phyloP scores from a whole-genome alignment of 2,329 filamentous ascomycete species.

The Colletotrichum horii region DNA sequence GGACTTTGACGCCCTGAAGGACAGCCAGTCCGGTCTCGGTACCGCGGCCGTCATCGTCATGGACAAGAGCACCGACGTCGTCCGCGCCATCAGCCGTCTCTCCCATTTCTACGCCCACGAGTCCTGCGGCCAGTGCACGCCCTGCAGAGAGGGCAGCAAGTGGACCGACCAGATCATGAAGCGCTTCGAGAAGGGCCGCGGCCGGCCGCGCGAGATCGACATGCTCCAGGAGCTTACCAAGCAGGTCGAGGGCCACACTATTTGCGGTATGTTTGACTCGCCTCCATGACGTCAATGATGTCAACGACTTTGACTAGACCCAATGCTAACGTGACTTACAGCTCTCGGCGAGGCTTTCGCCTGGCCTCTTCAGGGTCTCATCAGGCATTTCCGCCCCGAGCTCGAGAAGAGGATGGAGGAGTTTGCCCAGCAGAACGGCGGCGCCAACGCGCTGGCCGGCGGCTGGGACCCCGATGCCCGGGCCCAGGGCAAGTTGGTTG shows the following conservation, averaged over 20 bases:
- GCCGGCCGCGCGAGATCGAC: constrained; percentile 91
- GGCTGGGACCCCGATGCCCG: constrained; percentile 82
- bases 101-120: constrained; percentile 99
- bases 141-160: constrained; percentile 98
- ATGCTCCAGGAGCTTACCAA: constrained; percentile 99
- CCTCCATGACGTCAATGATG: not conserved
- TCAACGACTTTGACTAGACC: not conserved
- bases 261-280: constrained; percentile 73
- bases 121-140: constrained; percentile 97
- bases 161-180: constrained; percentile 99
- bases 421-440: constrained; percentile 75
- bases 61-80: constrained; percentile 97
- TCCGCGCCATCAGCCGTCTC: constrained; percentile 90
- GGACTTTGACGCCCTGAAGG: constrained; percentile 99
- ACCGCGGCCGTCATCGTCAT: constrained; percentile 98
- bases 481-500: constrained; percentile 81
- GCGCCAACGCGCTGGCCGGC: constrained; percentile 74
- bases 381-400: constrained; percentile 97
- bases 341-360: constrained; percentile 96
- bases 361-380: constrained; percentile 97
- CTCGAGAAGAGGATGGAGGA: constrained; percentile 89
- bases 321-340: constrained; percentile 40
- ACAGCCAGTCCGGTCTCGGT: constrained; percentile 94
- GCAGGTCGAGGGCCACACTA: constrained; percentile 99
- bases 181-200: constrained; percentile 91